These are phyloP conservation scores for Monilinia vaccinii-corymbosi DNA, from an alignment of 2,329 filamentous ascomycete species.

Conservation along the genomic window DNA sequence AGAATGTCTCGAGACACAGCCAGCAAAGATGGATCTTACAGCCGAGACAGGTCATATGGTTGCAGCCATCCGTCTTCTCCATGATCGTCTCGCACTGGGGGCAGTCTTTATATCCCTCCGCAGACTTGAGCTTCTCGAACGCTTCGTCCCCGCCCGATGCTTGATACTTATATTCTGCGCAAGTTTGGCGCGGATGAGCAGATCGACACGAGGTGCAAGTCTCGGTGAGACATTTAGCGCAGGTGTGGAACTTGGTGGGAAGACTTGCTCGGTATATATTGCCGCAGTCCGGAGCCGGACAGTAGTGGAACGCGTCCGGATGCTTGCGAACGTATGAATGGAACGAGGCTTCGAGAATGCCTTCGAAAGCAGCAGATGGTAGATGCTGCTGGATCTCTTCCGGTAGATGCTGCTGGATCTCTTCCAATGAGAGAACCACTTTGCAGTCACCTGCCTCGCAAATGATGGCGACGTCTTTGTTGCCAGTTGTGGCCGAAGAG, in stretches of 20 bases:
- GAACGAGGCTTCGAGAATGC: conserved; percentile 11
- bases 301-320: conserved; percentile 7
- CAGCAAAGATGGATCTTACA: conserved; percentile 41
- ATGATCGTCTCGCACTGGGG: conserved; percentile 25
- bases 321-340: conserved; percentile 9
- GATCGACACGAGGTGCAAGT: conserved; percentile 15
- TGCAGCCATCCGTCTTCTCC: conserved; percentile 33
- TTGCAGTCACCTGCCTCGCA: conserved; percentile 11
- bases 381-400: conserved; percentile 12
- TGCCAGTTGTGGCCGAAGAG: conserved; percentile 15
- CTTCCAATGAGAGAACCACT: conserved; percentile 7
- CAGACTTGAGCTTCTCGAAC: conserved; percentile 25
- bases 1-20: conserved; percentile 36
- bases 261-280: conserved; percentile 4
- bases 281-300: conserved; percentile 9
- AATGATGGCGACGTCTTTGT: conserved; percentile 13
- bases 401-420: conserved; percentile 11
- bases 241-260: conserved; percentile 1
- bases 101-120: conserved; percentile 34
- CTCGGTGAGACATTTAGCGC: conserved; percentile 12
- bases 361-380: background rate
- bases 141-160: conserved; percentile 4
- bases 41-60: conserved; percentile 36
- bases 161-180: conserved; percentile 15
- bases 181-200: conserved; percentile 13